Evolutionary conservation across 352 stramenopile species (phyloP).

Genomic region (Phytophthora rubi): DNA sequence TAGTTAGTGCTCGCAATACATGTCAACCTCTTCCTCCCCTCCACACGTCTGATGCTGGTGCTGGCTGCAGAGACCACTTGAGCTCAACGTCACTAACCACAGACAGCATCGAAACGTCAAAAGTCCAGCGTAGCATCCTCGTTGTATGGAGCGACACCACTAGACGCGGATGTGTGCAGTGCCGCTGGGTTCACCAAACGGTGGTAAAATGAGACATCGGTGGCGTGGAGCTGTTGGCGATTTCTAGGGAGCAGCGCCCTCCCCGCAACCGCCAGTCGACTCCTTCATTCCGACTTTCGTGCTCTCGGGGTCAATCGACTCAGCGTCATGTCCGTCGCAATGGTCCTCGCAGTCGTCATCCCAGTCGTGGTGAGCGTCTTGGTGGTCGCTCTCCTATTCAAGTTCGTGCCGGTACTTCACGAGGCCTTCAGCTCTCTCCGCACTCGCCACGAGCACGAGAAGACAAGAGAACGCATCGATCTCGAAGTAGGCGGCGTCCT

Average conservation of each 20-base stretch:
- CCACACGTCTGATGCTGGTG: neutral
- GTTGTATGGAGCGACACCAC: conserved; percentile 6
- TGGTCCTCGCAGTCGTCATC: conserved; percentile 21
- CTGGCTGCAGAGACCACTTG: conserved; percentile 1
- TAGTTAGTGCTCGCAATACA: neutral
- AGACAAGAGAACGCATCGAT: conserved; percentile 24
- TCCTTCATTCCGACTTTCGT: conserved; percentile 30
- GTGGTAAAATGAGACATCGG: neutral
- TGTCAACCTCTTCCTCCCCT: too few relatives aligned
- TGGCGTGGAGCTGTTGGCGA: conserved; percentile 7
- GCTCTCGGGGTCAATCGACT: conserved; percentile 1
- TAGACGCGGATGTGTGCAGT: conserved; percentile 4
- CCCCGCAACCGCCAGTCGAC: neutral
- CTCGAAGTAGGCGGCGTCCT: conserved; percentile 26
- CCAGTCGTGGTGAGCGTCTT: conserved; percentile 42
- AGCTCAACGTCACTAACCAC: neutral
- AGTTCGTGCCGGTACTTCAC: conserved; percentile 36
- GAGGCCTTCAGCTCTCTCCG: conserved; percentile 7
- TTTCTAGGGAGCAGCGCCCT: conserved; percentile 12
- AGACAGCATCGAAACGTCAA: conserved; percentile 16
- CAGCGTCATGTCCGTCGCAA: conserved; percentile 12
- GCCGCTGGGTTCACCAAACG: conserved; percentile 6
- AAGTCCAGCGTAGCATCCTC: conserved; percentile 22
- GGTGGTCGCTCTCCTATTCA: conserved; percentile 43
- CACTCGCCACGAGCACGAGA: conserved; percentile 16